Evolutionary conservation across 331 rosid species (phyloP).

Genomic region (Cydonia oblonga): DNA sequence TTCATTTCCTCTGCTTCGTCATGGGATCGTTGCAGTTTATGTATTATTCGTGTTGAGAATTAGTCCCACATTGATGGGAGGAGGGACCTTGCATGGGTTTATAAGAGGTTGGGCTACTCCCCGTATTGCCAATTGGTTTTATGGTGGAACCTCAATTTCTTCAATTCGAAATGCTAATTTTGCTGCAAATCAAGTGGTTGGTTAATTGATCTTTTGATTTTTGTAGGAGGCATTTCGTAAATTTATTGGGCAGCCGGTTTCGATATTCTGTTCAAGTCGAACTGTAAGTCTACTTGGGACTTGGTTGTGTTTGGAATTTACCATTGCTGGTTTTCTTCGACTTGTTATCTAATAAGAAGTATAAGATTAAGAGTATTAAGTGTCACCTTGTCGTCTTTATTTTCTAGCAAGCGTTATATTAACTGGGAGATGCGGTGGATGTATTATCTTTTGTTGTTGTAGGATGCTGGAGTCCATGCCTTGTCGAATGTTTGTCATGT

Average conservation of each 20-base stretch:
- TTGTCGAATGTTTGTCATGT: constrained; percentile 87
- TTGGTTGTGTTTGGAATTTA: not conserved
- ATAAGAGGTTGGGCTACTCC: no score
- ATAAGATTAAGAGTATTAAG: not conserved
- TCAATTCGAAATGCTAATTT: not conserved
- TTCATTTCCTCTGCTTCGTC: not conserved
- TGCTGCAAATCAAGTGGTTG: not conserved
- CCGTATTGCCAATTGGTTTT: no score
- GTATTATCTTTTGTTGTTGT: not conserved
- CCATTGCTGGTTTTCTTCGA: not conserved
- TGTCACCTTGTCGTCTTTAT: not conserved
- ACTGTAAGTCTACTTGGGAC: constrained; percentile 46
- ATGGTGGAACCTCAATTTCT: no score
- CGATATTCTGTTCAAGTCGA: constrained; percentile 79
- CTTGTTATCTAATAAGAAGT: not conserved
- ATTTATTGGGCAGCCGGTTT: constrained; percentile 69
- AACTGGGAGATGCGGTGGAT: not conserved
- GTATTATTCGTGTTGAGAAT: not conserved
- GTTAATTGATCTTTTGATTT: constrained; percentile 2
- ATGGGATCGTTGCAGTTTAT: not conserved
- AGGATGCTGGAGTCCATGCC: constrained; percentile 99
- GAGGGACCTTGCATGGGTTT: no score
- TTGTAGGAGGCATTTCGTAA: constrained; percentile 70
- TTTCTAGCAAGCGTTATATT: not conserved
- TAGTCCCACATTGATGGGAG: no score